These are phyloP conservation scores for Umbelopsis sp. DNA, from an alignment of 192 early-diverging fungal species.

Conservation along the genomic window DNA sequence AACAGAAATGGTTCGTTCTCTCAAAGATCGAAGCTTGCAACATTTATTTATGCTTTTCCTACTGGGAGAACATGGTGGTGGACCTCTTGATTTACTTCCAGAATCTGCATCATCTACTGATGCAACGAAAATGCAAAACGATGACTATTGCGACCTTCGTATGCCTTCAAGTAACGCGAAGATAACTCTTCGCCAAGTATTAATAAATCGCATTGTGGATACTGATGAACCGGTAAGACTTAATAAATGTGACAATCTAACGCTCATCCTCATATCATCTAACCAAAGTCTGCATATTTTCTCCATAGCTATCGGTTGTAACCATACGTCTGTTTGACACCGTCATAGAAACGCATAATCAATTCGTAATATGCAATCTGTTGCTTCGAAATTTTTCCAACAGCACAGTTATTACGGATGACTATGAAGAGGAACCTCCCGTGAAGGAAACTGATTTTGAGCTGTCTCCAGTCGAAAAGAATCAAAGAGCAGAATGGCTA, in stretches of 20 bases:
- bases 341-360: constrained; percentile 57
- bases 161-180: neutral
- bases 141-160: neutral
- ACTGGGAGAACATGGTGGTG: constrained; percentile 38
- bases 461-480: neutral
- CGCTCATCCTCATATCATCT: neutral
- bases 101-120: neutral
- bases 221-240: constrained; percentile 30
- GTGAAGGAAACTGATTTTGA: neutral
- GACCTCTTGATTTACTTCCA: constrained; percentile 33
- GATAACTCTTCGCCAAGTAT: constrained; percentile 44
- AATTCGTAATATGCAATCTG: constrained; percentile 59
- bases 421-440: neutral
- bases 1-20: constrained; percentile 41
- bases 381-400: constrained; percentile 55
- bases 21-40: constrained; percentile 34
- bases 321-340: constrained; percentile 62
- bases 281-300: neutral
- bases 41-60: constrained; percentile 36
- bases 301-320: constrained; percentile 46
- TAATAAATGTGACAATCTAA: neutral
- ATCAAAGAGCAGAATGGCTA: constrained; percentile 31
- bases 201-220: constrained; percentile 38
- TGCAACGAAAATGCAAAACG: neutral
- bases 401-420: constrained; percentile 16